phyloP scores from a whole-genome alignment of 2,329 filamentous ascomycete species.

The Calonectria crousiana region DNA sequence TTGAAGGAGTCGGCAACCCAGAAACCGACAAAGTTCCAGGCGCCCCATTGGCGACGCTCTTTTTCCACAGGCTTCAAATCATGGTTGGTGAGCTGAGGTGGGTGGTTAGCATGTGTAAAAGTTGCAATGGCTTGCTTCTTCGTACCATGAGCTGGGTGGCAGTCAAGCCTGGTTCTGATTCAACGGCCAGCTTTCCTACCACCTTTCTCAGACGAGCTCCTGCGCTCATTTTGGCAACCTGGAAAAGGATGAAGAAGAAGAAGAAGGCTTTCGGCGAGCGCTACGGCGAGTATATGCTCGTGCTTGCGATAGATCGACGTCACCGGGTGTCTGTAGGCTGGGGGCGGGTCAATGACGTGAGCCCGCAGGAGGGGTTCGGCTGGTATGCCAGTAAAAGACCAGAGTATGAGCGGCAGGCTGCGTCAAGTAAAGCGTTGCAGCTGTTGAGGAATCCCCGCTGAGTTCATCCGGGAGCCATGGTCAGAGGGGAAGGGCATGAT shows the following conservation, averaged over 20 bases:
- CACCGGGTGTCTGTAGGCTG: constrained; percentile 12
- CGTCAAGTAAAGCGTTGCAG: constrained; percentile 22
- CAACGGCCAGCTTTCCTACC: constrained; percentile 75
- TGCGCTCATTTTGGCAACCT: constrained; percentile 41
- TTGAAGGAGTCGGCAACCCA: constrained; percentile 90
- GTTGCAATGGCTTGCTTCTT: background rate
- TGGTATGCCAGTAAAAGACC: constrained; percentile 25
- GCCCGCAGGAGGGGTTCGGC: constrained; percentile 11
- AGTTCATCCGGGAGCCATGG: constrained; percentile 21
- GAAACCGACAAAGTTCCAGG: constrained; percentile 90
- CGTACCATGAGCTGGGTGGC: constrained; percentile 82
- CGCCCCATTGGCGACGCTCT: constrained; percentile 83
- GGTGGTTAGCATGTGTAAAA: constrained; percentile 26
- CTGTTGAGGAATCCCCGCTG: constrained; percentile 32
- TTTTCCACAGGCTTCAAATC: constrained; percentile 87
- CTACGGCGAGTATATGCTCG: background rate
- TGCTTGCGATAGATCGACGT: background rate
- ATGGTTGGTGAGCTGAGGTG: constrained; percentile 77
- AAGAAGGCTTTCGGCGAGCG: background rate
- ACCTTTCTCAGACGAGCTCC: constrained; percentile 56
- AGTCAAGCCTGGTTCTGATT: constrained; percentile 81
- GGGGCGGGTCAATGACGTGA: constrained; percentile 37
- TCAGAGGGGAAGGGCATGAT: constrained; percentile 30
- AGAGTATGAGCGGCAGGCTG: constrained; percentile 15
- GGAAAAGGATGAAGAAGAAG: background rate